Percentiles rank a stretch among this genome's conserved stretches.
phyloP scores from a whole-genome alignment of 257 asterid genomes.

The Penstemon newberryi region DNA sequence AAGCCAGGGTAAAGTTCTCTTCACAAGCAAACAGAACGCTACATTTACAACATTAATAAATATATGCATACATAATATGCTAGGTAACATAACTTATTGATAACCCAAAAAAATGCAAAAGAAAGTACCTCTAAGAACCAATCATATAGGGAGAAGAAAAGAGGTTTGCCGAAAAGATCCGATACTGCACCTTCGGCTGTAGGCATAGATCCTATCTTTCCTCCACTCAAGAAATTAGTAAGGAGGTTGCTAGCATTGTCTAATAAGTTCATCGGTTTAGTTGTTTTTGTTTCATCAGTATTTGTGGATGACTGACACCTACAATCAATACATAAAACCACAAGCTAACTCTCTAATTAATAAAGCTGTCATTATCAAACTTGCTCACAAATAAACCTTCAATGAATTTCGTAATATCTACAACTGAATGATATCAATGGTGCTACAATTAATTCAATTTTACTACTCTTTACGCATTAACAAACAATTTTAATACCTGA shows the following conservation, averaged over 20 bases:
- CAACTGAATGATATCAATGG: not conserved
- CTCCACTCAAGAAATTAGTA: slow-evolving; percentile 86
- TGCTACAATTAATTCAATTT: not conserved
- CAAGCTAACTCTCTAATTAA: not conserved
- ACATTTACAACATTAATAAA: not conserved
- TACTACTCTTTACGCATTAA: not conserved
- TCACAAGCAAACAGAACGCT: not conserved
- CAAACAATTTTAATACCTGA: not conserved
- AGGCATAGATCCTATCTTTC: slow-evolving; percentile 80
- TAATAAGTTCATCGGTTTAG: slow-evolving; percentile 51
- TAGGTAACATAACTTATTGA: not conserved
- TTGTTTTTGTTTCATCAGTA: slow-evolving; percentile 61
- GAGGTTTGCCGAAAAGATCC: slow-evolving; percentile 86
- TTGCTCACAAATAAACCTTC: not conserved
- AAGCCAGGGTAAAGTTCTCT: not conserved
- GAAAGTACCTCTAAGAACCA: slow-evolving; percentile 85
- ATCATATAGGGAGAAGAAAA: slow-evolving; percentile 83
- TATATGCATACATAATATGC: not conserved
- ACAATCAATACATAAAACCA: slow-evolving; percentile 29
- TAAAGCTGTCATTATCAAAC: not conserved
- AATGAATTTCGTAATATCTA: slow-evolving; percentile 2
- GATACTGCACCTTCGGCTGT: slow-evolving; percentile 95
- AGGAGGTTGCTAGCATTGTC: slow-evolving; percentile 96
- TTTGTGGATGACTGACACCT: slow-evolving; percentile 73
- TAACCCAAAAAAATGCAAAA: slow-evolving; percentile 8